These are phyloP conservation scores for Gossypium sturtianum DNA, from an alignment of 345 rosid genomes.

Conservation along the genomic window DNA sequence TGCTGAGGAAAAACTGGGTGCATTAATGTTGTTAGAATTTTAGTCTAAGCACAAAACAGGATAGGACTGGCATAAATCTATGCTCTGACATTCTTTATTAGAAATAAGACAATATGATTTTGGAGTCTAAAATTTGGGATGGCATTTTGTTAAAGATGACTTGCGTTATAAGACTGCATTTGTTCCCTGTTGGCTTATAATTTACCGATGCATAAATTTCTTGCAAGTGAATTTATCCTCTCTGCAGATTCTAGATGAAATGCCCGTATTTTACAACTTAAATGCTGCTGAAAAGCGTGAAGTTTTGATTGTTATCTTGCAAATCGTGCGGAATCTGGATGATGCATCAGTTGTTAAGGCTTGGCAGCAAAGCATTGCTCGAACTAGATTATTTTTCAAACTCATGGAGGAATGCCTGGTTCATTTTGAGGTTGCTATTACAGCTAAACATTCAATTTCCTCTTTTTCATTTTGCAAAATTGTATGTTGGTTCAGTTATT, in stretches of 20 bases:
- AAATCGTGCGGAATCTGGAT: constrained; percentile 94
- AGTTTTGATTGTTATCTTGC: constrained; percentile 82
- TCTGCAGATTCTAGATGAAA: constrained; percentile 96
- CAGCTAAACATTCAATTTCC: constrained; percentile 15
- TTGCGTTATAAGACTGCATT: not conserved
- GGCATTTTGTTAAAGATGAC: constrained; percentile 1
- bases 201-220: not conserved
- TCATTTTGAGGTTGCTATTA: constrained; percentile 77
- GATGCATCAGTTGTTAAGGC: constrained; percentile 85
- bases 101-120: not conserved
- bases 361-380: constrained; percentile 99
- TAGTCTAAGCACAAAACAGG: not conserved
- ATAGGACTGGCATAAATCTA: not conserved
- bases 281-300: constrained; percentile 96
- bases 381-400: constrained; percentile 93
- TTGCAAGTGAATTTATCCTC: constrained; percentile 18
- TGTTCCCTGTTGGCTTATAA: not conserved
- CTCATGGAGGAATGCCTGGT: constrained; percentile 94
- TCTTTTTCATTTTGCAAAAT: not conserved
- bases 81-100: not conserved
- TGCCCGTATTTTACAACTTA: constrained; percentile 97
- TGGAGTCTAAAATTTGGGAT: not conserved
- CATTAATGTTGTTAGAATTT: not conserved
- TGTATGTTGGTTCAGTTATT: not conserved
- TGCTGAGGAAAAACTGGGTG: not conserved